These are phyloP conservation scores for Fusarium sp. DNA, from an alignment of 2,329 filamentous ascomycete genomes.

Conservation along the genomic window DNA sequence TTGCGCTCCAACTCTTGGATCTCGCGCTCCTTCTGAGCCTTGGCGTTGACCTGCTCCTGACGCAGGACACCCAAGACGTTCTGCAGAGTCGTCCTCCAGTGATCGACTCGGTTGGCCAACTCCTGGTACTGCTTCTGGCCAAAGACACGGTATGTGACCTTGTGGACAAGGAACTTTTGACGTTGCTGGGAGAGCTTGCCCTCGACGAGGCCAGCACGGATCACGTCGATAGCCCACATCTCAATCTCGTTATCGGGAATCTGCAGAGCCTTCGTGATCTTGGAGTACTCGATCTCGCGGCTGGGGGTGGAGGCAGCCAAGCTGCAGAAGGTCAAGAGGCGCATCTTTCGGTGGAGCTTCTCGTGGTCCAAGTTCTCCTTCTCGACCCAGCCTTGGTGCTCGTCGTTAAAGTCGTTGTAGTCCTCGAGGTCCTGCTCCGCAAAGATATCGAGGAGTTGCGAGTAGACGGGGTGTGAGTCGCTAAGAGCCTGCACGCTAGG, in stretches of 20 bases:
- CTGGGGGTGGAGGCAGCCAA: constrained; percentile 86
- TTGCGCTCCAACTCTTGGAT: constrained; percentile 78
- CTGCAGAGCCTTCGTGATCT: constrained; percentile 87
- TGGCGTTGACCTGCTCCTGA: constrained; percentile 83
- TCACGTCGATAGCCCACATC: constrained; percentile 99
- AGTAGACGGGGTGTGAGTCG: constrained; percentile 86
- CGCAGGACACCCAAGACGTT: constrained; percentile 83
- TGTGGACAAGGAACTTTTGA: constrained; percentile 93
- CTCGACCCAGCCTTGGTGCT: constrained; percentile 88
- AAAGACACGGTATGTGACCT: constrained; percentile 96
- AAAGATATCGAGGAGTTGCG: constrained; percentile 95
- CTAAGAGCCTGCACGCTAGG: constrained; percentile 87
- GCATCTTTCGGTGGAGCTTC: constrained; percentile 92
- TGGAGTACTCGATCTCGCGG: constrained; percentile 88
- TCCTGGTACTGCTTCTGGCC: constrained; percentile 98
- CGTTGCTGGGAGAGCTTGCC: constrained; percentile 95
- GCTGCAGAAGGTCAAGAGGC: constrained; percentile 91
- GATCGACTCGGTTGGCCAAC: constrained; percentile 88
- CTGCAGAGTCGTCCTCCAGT: constrained; percentile 87
- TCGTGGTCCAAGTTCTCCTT: constrained; percentile 78
- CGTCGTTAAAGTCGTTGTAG: constrained; percentile 94
- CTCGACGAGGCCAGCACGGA: constrained; percentile 94
- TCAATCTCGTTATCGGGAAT: constrained; percentile 88
- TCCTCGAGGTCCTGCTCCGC: constrained; percentile 94
- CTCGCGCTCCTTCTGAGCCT: constrained; percentile 83